Base-by-base conservation (phyloP, 1,139 yeast species). In the Suhomyces panamericanus region DNA sequence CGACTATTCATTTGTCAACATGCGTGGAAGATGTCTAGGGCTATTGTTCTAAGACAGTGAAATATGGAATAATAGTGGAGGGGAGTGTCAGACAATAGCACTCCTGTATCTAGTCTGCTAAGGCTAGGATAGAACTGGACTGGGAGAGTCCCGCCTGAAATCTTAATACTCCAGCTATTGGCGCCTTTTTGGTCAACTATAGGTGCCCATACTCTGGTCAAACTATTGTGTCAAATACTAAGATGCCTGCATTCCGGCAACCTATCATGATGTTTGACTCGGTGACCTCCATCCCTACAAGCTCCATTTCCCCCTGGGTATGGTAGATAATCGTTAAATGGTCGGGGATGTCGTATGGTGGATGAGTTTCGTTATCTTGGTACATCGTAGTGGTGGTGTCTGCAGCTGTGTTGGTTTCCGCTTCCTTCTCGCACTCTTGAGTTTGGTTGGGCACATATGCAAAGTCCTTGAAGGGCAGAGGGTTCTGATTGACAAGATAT, bases 211-310 rank as follows among this genome's bases (percentile, higher is more conserved):
- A n/a, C n/a, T n/a, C 78, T 57, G 13, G 69, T 72, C 32, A 60
- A 54, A 16, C 63, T 62, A 47, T 74, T 73, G 73, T 62, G 41
- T 72, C 75, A 77, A 78, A 74, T 39, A 62, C 55, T 39, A 73
- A 51, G 12, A 73, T 49, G 0, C 78, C 78, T 6, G 75, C 77
- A 43, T 67, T 69, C 48, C 72, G 74, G 50, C 75, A 67, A 2
- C 77, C 78, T 46, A 74, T 65, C 22, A 66, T 56, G 33, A 73
- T 58, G 45, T 66, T 67, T 36, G 63, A 59, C 29, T 65, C 70
- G 37, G 52, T 48, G 67, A 76, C 72, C 47, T 71, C 77, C 24
- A 74, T 51, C 1, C 78, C 79, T 22, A 69, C 59, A 29, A 74
- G 56, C 47, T 73, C 75, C 75, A 73, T 70, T 54, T 73, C 78